A percentile compares a stretch with the other conserved stretches of the same genome.
Conservation (phyloP, 169 alveolate genomes). For the Babesia ovis region DNA sequence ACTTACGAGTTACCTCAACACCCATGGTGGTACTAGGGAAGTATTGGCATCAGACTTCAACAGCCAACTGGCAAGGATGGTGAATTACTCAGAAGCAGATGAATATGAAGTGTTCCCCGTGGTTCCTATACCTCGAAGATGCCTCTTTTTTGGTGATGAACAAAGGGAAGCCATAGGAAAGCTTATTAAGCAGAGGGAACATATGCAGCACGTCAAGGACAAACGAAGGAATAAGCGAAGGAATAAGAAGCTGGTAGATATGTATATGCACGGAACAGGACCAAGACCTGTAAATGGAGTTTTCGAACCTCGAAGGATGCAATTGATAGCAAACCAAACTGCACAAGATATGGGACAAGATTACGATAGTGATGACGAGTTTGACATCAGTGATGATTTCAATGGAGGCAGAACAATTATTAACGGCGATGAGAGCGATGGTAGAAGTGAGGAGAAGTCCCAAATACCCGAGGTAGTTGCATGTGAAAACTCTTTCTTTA, state of each 20-base stretch:
- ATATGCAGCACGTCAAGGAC: constrained; percentile 17
- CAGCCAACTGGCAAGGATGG: constrained; percentile 35
- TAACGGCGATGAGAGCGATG: background rate
- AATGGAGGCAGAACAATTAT: background rate
- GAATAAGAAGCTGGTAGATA: constrained; percentile 65
- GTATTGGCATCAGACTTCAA: constrained; percentile 42
- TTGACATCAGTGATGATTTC: background rate
- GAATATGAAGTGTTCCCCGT: constrained; percentile 37
- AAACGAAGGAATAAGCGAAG: constrained; percentile 22
- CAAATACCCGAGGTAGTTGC: background rate
- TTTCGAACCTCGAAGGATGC: constrained; percentile 25
- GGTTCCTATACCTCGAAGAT: constrained; percentile 67
- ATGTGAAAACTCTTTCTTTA: background rate
- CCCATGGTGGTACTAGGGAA: constrained; percentile 42
- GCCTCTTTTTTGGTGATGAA: constrained; percentile 58
- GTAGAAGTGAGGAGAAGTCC: background rate
- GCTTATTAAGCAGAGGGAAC: constrained; percentile 66
- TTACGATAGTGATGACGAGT: constrained; percentile 2
- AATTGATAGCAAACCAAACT: background rate
- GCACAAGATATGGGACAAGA: background rate
- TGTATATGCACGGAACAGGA: constrained; percentile 73
- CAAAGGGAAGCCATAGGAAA: constrained; percentile 62
- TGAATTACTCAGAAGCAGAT: constrained; percentile 40
- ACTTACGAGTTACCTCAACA: constrained; percentile 17
- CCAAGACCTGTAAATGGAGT: constrained; percentile 61